Percentiles rank a stretch among this genome's conserved stretches.
These are phyloP conservation scores for Mycena galericulata DNA, from an alignment of 768 basidiomycete genomes.

Conservation along the genomic window DNA sequence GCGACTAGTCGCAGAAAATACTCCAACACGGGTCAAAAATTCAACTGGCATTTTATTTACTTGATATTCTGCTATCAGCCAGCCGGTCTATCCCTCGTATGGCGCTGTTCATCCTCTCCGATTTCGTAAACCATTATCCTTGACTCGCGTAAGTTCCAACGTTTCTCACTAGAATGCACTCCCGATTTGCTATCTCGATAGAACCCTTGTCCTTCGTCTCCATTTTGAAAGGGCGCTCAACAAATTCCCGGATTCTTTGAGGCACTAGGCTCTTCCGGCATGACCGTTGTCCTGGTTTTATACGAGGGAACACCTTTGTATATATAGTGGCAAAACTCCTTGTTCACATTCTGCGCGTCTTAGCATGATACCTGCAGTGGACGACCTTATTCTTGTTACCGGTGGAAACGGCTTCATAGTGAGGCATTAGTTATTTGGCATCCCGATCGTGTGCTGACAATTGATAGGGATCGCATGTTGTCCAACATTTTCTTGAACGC, in stretches of 20 bases:
- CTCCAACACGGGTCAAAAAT: no score
- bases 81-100: no score
- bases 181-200: no score
- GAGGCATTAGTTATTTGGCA: slow-evolving; percentile 33
- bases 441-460: neutral
- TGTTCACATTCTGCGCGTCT: neutral
- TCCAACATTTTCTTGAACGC: slow-evolving; percentile 47
- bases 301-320: neutral
- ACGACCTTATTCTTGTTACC: slow-evolving; percentile 49
- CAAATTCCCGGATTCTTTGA: neutral
- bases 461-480: slow-evolving; percentile 64
- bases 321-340: neutral
- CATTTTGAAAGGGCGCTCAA: neutral
- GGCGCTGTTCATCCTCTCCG: no score
- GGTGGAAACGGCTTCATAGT: slow-evolving; percentile 71
- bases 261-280: neutral
- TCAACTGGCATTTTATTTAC: no score
- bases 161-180: no score
- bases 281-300: neutral
- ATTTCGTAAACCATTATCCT: no score
- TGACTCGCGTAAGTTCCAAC: no score
- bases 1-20: no score
- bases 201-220: no score
- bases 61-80: no score
- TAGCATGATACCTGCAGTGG: neutral